phyloP scores from a whole-genome alignment of 345 rosid species.

The Melaleuca alternifolia region DNA sequence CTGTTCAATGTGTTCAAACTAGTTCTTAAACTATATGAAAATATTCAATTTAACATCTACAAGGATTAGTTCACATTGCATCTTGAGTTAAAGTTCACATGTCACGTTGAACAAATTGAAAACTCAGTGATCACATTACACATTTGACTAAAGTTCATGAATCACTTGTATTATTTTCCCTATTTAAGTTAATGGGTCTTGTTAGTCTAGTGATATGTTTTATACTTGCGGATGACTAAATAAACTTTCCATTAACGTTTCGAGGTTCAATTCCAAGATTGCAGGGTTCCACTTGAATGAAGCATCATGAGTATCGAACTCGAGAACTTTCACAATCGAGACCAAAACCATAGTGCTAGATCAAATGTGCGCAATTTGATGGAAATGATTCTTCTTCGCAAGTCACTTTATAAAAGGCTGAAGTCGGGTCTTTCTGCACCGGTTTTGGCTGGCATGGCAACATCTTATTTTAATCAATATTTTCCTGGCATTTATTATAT shows the following conservation, averaged over 20 bases:
- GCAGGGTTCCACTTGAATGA: not conserved
- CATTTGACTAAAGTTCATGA: too few relatives aligned
- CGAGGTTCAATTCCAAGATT: not conserved
- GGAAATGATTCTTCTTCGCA: not conserved
- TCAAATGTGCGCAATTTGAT: not conserved
- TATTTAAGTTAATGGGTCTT: too few relatives aligned
- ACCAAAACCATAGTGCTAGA: not conserved
- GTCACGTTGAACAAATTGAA: too few relatives aligned
- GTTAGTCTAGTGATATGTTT: not conserved
- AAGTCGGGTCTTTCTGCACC: not conserved
- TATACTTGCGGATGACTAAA: not conserved
- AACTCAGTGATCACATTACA: too few relatives aligned
- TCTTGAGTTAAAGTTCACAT: too few relatives aligned
- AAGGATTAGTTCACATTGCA: too few relatives aligned
- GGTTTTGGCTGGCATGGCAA: not conserved
- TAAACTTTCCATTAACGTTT: not conserved
- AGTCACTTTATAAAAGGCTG: not conserved
- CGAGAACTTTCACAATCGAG: not conserved
- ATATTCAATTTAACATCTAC: too few relatives aligned
- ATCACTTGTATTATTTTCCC: too few relatives aligned
- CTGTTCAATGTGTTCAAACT: too few relatives aligned
- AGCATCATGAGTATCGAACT: too few relatives aligned
- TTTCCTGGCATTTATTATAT: not conserved
- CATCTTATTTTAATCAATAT: not conserved
- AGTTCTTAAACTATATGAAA: too few relatives aligned